Evolutionary conservation across 2,329 filamentous ascomycete genomes (phyloP).

Genomic region (Dothideomycetes sp.): DNA sequence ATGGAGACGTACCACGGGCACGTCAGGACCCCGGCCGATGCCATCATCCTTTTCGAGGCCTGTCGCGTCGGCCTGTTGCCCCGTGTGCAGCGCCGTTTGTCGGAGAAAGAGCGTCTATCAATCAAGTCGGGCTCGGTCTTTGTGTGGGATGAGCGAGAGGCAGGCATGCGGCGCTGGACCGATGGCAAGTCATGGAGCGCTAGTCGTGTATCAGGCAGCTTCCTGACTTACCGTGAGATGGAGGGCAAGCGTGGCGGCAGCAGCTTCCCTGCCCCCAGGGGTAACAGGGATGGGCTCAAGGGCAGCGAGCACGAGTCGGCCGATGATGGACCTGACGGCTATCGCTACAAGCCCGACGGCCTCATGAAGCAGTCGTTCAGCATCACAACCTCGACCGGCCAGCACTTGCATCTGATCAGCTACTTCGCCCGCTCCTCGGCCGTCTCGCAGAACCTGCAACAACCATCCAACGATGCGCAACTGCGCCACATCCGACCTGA

Average conservation of each 20-base stretch:
- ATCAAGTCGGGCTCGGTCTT: conserved; percentile 97
- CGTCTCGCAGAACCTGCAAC: conserved; percentile 59
- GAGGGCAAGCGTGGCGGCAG: conserved; percentile 87
- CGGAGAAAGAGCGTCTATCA: conserved; percentile 92
- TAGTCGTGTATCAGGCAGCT: conserved; percentile 92
- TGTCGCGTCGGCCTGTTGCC: conserved; percentile 82
- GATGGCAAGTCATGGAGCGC: conserved; percentile 99
- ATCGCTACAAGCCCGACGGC: conserved; percentile 89
- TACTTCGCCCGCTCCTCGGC: conserved; percentile 82
- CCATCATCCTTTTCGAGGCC: conserved; percentile 97
- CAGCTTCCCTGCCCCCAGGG: conserved; percentile 40
- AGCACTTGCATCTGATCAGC: conserved; percentile 94
- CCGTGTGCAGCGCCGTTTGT: conserved; percentile 81
- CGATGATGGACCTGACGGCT: conserved; percentile 72
- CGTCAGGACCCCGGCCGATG: conserved; percentile 90
- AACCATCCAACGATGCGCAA: conserved; percentile 69
- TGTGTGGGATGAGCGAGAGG: conserved; percentile 98
- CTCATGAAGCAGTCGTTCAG: conserved; percentile 99
- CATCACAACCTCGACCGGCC: conserved; percentile 81
- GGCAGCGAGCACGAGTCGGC: conserved; percentile 74
- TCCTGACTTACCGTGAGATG: conserved; percentile 96
- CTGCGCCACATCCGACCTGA: conserved; percentile 74
- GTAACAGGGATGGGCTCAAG: conserved; percentile 64
- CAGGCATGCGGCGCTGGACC: conserved; percentile 96
- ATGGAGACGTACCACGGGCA: conserved; percentile 98